Evolutionary conservation across 768 basidiomycete species (phyloP), one percentile per base, ranked within the genome.

Genomic region (Russula earlei): DNA sequence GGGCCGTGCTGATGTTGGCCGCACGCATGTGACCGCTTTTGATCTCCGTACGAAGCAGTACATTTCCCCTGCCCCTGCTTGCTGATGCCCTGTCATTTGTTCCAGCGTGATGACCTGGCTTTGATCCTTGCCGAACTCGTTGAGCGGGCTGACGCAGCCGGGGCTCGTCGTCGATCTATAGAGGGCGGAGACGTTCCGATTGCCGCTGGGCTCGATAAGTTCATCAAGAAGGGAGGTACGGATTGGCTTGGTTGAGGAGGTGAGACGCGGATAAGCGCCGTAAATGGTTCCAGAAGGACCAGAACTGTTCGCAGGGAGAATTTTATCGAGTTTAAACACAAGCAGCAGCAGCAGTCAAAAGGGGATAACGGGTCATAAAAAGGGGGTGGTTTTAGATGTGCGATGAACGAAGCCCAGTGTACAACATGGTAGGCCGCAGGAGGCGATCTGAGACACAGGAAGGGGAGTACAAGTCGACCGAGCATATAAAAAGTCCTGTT

Each of bases 51-150:
- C 56, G 77, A 67, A 5, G 0, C 7, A 9, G 17, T 8, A 33
- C 17, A 31, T 44, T 24, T 11, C 55, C 19, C 8, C 15, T 6
- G 24, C 17, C 14, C 12, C 15, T 45, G 27, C n/a, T 44, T 6
- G 2, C 2, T 42, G 36, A 22, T 12, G 10, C 12, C 52, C 11
- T 9, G 37, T n/a, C 19, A 22, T 44, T 9, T 19, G 45, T 45
- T 27, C 11, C 52, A 81, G 81, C 64, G 80, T 40, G 80, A 83
- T 52, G 80, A 84, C 54, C 82, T 85, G 1, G 83, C 82, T 0
- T 58, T 65, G 19, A 62, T 66, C 1, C 67, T 85, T 19, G 70
- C 77, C 0, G 64, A 75, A 8, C 70, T 81, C 10, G 68, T 78
- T 15, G 73, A 77, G 27, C 67, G 77, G 49, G 74, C 78, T 24